These are phyloP conservation scores for Clarkia xantiana DNA, from an alignment of 345 rosid species.

Conservation along the genomic window DNA sequence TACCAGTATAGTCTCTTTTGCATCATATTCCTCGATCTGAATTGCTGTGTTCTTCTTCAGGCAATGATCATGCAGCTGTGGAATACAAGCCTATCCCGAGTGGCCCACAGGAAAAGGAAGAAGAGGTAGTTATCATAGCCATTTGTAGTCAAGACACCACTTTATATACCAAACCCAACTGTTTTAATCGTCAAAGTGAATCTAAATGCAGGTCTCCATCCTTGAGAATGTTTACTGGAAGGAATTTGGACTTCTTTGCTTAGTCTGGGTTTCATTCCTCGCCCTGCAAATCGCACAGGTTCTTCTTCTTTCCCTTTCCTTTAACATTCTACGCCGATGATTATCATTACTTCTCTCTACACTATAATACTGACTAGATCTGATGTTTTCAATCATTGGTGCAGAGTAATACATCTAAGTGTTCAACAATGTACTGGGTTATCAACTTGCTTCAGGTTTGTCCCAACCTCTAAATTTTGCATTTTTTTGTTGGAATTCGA, in stretches of 20 bases:
- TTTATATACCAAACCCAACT: neutral
- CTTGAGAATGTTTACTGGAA: conserved; percentile 63
- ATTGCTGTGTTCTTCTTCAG: conserved; percentile 13
- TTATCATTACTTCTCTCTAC: neutral
- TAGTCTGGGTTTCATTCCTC: conserved; percentile 64
- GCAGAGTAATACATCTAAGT: conserved; percentile 39
- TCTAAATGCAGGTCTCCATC: conserved; percentile 29
- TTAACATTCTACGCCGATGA: too few relatives aligned
- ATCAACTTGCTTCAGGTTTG: conserved; percentile 50
- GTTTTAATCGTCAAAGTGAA: conserved; percentile 1
- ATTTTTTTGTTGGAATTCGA: neutral
- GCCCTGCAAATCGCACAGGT: conserved; percentile 63
- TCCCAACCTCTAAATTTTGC: neutral
- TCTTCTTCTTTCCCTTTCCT: conserved; percentile 1
- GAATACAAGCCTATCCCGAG: conserved; percentile 55
- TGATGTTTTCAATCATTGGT: conserved; percentile 7
- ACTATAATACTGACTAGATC: conserved; percentile 9
- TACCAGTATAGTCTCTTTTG: too few relatives aligned
- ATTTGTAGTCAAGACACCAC: conserved; percentile 1
- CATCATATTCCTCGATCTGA: too few relatives aligned
- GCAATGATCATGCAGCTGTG: conserved; percentile 21
- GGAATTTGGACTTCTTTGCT: conserved; percentile 68
- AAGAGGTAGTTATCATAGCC: conserved; percentile 20
- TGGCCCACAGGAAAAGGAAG: conserved; percentile 28
- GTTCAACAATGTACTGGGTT: conserved; percentile 53